These are phyloP conservation scores for Medicago ruthenica DNA, from an alignment of 306 rosid species.

Conservation along the genomic window DNA sequence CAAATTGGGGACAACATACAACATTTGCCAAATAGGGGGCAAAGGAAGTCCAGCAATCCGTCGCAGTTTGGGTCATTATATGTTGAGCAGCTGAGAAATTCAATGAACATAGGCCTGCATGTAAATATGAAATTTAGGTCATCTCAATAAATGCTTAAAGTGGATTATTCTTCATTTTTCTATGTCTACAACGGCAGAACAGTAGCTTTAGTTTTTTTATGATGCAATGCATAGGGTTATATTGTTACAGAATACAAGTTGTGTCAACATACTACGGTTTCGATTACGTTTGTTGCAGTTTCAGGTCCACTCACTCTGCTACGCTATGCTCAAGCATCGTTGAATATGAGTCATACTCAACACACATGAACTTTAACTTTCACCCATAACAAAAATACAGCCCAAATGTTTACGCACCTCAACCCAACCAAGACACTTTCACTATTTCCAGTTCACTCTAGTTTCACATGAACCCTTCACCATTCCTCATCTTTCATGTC, in stretches of 20 bases:
- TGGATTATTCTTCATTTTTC: background rate
- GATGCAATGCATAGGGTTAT: background rate
- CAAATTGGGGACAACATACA: conserved; percentile 73
- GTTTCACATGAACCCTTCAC: background rate
- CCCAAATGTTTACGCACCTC: background rate
- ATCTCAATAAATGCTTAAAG: background rate
- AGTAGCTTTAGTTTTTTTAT: background rate
- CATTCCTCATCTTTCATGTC: background rate
- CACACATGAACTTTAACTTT: background rate
- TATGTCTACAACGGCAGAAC: background rate
- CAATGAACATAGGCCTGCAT: conserved; percentile 1
- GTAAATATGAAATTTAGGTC: background rate
- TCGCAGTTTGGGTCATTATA: conserved; percentile 1
- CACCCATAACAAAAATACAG: background rate
- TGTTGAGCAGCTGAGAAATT: background rate
- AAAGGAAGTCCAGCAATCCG: conserved; percentile 38
- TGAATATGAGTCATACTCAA: background rate
- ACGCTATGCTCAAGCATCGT: background rate
- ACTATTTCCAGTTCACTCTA: background rate
- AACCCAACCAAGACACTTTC: background rate
- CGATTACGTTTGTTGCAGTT: background rate
- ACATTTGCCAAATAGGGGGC: conserved; percentile 76
- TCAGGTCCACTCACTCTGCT: background rate
- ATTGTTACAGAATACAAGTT: background rate
- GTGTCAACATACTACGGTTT: background rate